These are phyloP conservation scores for Phytophthora palmivora DNA, from an alignment of 352 stramenopile species.

Conservation along the genomic window DNA sequence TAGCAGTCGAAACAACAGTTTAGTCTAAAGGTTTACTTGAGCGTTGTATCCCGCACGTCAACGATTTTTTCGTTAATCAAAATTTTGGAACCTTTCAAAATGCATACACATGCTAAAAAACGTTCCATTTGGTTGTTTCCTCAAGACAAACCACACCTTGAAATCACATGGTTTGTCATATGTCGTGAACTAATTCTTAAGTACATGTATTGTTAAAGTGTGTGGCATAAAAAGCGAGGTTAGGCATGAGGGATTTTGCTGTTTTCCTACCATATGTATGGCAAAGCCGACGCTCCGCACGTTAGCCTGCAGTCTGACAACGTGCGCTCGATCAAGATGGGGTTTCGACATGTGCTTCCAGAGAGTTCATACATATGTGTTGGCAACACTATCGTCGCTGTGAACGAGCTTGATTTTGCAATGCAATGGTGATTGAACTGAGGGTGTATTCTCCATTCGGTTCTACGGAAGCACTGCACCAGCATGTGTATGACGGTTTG, in stretches of 20 bases:
- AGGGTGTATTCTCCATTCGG: background rate
- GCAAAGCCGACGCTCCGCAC: too few species aligned
- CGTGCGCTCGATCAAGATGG: constrained; percentile 6
- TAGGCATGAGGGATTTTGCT: background rate
- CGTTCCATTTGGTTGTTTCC: background rate
- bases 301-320: constrained; percentile 5
- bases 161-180: background rate
- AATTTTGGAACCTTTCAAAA: background rate
- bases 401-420: background rate
- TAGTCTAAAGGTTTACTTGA: constrained; percentile 8
- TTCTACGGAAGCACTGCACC: constrained; percentile 6
- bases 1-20: constrained; percentile 4
- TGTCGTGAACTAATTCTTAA: background rate
- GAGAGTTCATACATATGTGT: constrained; percentile 12
- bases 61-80: constrained; percentile 8
- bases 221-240: constrained; percentile 9
- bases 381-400: background rate
- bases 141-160: background rate
- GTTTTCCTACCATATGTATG: constrained; percentile 2
- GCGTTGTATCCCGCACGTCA: constrained; percentile 1
- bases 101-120: background rate
- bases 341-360: constrained; percentile 16
- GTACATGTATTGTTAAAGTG: too few species aligned
- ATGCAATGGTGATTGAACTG: background rate
- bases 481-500: background rate